Evolutionary conservation across 1,284 basidiomycete genomes (phyloP).

Genomic region (Kalmanozyma brasiliensis): DNA sequence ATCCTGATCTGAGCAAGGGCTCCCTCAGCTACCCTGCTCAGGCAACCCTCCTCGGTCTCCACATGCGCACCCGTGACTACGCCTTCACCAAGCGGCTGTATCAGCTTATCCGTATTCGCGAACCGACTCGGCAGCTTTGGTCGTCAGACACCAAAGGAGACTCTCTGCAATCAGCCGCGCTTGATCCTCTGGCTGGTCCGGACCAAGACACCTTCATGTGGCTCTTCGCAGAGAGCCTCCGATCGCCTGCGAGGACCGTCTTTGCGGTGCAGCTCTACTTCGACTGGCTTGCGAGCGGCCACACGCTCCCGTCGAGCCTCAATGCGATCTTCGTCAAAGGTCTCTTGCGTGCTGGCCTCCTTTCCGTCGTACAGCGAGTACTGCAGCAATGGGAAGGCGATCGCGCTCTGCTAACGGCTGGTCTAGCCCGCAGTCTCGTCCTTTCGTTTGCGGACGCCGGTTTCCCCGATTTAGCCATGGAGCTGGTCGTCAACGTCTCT

Average conservation of each 20-base stretch:
- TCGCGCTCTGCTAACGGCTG: constrained; percentile 16
- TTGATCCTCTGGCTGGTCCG: constrained; percentile 23
- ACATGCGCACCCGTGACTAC: constrained; percentile 36
- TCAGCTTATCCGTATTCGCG: constrained; percentile 26
- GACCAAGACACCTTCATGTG: constrained; percentile 33
- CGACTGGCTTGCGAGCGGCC: constrained; percentile 48
- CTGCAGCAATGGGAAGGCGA: constrained; percentile 27
- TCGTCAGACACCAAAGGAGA: constrained; percentile 6
- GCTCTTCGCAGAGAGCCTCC: constrained; percentile 32
- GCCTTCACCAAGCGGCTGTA: constrained; percentile 38
- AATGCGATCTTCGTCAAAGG: constrained; percentile 22
- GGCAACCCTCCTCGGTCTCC: constrained; percentile 40
- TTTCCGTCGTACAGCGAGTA: constrained; percentile 22
- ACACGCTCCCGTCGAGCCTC: constrained; percentile 19
- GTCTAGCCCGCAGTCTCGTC: constrained; percentile 32
- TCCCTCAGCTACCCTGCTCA: constrained; percentile 21
- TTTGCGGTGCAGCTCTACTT: constrained; percentile 42
- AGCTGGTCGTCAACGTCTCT: constrained; percentile 26
- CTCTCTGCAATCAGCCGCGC: constrained; percentile 9
- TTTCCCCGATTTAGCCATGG: constrained; percentile 31
- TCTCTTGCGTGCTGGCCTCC: constrained; percentile 22
- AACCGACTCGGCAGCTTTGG: constrained; percentile 29
- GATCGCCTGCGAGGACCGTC: constrained; percentile 1
- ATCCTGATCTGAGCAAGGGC: constrained; percentile 30
- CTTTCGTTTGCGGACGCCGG: constrained; percentile 39